phyloP scores from a whole-genome alignment of 352 stramenopile species.

The Blastocystis sp. region DNA sequence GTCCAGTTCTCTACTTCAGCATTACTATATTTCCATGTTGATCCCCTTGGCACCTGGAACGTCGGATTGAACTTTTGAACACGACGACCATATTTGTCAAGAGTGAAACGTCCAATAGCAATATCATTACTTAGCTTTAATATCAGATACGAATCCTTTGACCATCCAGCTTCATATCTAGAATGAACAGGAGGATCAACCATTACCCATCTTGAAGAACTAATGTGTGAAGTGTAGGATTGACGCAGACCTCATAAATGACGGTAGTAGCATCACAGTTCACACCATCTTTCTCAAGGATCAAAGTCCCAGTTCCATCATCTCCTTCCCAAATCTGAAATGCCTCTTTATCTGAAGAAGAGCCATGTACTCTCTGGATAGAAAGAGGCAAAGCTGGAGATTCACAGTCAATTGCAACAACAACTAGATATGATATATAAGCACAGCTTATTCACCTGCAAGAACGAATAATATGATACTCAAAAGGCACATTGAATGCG shows the following conservation, averaged over 20 bases:
- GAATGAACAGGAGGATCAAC: background rate
- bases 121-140: background rate
- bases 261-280: background rate
- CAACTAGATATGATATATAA: background rate
- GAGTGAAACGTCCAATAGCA: background rate
- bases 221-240: background rate
- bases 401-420: background rate
- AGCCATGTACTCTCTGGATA: background rate
- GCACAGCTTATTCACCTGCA: background rate
- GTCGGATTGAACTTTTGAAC: background rate
- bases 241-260: background rate
- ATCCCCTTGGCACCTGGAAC: background rate
- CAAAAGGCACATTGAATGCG: too few species aligned
- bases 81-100: background rate
- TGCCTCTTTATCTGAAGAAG: background rate
- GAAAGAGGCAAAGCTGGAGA: background rate
- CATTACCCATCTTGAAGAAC: background rate
- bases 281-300: background rate
- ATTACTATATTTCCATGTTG: background rate
- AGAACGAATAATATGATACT: background rate
- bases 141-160: background rate
- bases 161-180: background rate
- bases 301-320: background rate
- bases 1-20: background rate
- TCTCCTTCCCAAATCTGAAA: constrained; percentile 41